phyloP scores from a whole-genome alignment of 345 rosid genomes.

The Gossypioides kirkii region DNA sequence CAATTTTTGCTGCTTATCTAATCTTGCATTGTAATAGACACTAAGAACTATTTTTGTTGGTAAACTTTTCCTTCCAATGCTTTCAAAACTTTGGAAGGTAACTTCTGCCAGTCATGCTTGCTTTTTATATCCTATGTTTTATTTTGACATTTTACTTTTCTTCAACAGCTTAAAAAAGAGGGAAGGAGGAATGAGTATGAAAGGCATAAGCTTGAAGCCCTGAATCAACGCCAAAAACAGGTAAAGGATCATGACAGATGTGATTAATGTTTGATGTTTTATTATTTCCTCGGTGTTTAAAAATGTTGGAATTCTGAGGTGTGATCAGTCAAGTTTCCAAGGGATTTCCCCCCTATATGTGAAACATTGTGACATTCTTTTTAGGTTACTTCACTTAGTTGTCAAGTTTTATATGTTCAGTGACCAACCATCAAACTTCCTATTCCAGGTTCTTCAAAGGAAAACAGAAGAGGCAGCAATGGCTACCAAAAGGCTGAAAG shows the following conservation, averaged over 20 bases:
- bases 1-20: not conserved
- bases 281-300: not conserved
- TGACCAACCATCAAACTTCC: conserved; percentile 1
- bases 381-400: not conserved
- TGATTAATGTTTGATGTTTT: conserved; percentile 5
- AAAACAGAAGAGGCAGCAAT: conserved; percentile 86
- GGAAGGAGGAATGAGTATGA: conserved; percentile 75
- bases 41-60: not conserved
- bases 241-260: conserved; percentile 26
- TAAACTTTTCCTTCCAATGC: not conserved
- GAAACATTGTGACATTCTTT: not conserved
- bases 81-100: not conserved
- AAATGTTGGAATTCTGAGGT: not conserved
- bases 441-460: conserved; percentile 71
- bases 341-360: not conserved
- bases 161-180: conserved; percentile 61
- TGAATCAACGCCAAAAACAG: conserved; percentile 76
- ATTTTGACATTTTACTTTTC: conserved; percentile 10
- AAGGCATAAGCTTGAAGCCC: conserved; percentile 66
- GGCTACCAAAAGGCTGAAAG: conserved; percentile 80
- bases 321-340: not conserved
- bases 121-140: not conserved
- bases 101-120: not conserved
- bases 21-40: not conserved
- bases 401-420: not conserved